A percentile compares a stretch with the other conserved stretches of the same genome.
Evolutionary conservation across 805 yeast genomes (phyloP).

Genomic region (Debaryomyces castellii): DNA sequence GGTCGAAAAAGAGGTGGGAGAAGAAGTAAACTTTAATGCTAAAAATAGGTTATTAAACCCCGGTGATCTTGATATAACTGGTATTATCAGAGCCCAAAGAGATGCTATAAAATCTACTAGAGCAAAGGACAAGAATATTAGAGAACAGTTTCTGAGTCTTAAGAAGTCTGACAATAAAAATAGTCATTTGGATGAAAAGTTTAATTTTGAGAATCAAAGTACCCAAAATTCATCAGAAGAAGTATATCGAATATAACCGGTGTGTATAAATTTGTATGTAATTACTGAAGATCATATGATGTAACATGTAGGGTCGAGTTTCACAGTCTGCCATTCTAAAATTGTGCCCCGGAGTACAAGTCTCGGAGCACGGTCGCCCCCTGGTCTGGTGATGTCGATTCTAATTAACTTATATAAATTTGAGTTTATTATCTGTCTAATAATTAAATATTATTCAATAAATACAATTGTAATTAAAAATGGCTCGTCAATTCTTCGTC

Average conservation of each 20-base stretch:
- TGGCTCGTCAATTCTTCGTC: conserved; percentile 92
- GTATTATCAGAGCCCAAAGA: conserved; percentile 37
- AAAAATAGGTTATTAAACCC: conserved; percentile 29
- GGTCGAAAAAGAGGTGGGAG: conserved; percentile 33
- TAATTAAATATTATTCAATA: not conserved
- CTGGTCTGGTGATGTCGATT: conserved; percentile 3
- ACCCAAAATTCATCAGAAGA: conserved; percentile 21
- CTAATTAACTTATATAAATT: not conserved
- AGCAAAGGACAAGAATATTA: conserved; percentile 42
- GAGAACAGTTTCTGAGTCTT: conserved; percentile 30
- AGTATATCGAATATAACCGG: not conserved
- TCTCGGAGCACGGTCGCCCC: conserved; percentile 11
- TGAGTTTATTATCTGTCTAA: not conserved
- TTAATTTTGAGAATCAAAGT: conserved; percentile 28
- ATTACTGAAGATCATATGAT: not conserved
- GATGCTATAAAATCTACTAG: conserved; percentile 37
- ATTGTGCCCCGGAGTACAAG: conserved; percentile 1
- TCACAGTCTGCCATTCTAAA: not conserved
- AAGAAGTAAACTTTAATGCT: conserved; percentile 38
- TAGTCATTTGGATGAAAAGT: conserved; percentile 11
- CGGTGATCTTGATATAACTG: conserved; percentile 37
- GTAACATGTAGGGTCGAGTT: not conserved
- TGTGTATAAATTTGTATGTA: not conserved
- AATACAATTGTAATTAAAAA: conserved; percentile 15
- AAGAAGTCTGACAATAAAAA: not conserved